Evolutionary conservation across 208 protist genomes (phyloP).

Genomic region (Leishmania gerbilli): DNA sequence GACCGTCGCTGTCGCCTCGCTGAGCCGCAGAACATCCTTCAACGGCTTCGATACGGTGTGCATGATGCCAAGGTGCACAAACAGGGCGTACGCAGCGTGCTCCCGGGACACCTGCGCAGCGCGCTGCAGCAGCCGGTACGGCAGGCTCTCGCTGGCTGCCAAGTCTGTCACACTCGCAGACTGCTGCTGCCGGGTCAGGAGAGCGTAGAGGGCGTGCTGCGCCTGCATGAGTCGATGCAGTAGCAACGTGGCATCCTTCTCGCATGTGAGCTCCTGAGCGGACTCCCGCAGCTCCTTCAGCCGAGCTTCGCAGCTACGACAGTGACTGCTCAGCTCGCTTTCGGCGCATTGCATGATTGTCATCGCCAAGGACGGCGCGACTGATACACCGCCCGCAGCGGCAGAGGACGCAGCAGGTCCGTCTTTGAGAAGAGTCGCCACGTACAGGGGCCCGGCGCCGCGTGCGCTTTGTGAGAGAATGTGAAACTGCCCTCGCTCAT

Average conservation of each 20-base stretch:
- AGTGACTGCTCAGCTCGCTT: slow-evolving; percentile 42
- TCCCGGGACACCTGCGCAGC: slow-evolving; percentile 35
- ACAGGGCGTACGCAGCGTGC: slow-evolving; percentile 34
- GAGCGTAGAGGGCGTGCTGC: slow-evolving; percentile 52
- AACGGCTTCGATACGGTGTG: slow-evolving; percentile 34
- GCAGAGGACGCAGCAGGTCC: slow-evolving; percentile 30
- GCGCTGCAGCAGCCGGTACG: slow-evolving; percentile 41
- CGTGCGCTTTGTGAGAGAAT: slow-evolving; percentile 53
- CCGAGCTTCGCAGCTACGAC: slow-evolving; percentile 36
- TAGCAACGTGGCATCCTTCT: slow-evolving; percentile 23
- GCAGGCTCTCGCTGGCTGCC: slow-evolving; percentile 38
- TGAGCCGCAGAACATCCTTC: slow-evolving; percentile 39
- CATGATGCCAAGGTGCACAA: slow-evolving; percentile 30
- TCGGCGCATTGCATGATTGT: slow-evolving; percentile 49
- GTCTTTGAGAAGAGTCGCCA: slow-evolving; percentile 48
- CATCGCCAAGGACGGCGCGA: slow-evolving; percentile 26
- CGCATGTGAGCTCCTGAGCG: slow-evolving; percentile 7
- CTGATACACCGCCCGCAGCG: not conserved
- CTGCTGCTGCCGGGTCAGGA: slow-evolving; percentile 54
- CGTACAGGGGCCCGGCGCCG: slow-evolving; percentile 50
- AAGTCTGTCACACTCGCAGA: slow-evolving; percentile 37
- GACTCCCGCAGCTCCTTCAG: slow-evolving; percentile 23
- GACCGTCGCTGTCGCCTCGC: slow-evolving; percentile 25
- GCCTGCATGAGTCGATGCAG: slow-evolving; percentile 45
- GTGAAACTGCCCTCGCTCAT: slow-evolving; percentile 47